Evolutionary conservation across 768 basidiomycete species (phyloP), one percentile per base, ranked within the genome.

Genomic region (Trametes gibbosa): DNA sequence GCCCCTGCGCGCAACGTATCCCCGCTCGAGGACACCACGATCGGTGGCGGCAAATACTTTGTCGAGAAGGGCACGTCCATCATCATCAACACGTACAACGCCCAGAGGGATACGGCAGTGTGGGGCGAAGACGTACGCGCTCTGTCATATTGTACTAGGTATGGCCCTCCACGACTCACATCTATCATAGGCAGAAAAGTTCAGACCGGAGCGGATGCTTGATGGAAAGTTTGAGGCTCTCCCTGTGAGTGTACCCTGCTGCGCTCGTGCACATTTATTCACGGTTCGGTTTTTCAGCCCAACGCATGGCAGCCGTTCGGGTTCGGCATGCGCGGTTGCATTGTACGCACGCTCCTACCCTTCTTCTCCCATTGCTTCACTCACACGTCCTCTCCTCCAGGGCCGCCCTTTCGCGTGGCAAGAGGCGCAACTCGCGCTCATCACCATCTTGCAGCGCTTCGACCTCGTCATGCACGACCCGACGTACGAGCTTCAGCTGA

Each of bases 361-460:
- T 54, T 16, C 21, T 25, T 14, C 35, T 9, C 0, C 5, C 23
- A 37, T 6, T 2, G 2, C 17, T 12, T 6, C 40, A 6, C 34
- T 23, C 21, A 24, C 25, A 41, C 24, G 4, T 29, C 3, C 17
- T 12, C 19, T 0, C 14, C 19, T 7, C 14, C 32, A 71, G 61
- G 78, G 78, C 8, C 73, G 80, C 9, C 73, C 78, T 0, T 77
- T 82, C 45, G 79, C 80, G 0, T 77, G 75, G 76, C 79, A 81
- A 64, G 80, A 81, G 66, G 74, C 77, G 10, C 61, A 69, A 24
- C 73, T 81, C 52, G 74, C 74, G 19, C 67, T 81, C 46, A 74
- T 75, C 0, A 68, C 70, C 41, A 62, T 81, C 32, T 63, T 81
- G 55, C 79, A 81, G 63, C 75, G 73, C 52, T 81, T 82, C 67